phyloP scores from a whole-genome alignment of 176 grass and related monocot genomes.

The Chrysopogon serrulatus region DNA sequence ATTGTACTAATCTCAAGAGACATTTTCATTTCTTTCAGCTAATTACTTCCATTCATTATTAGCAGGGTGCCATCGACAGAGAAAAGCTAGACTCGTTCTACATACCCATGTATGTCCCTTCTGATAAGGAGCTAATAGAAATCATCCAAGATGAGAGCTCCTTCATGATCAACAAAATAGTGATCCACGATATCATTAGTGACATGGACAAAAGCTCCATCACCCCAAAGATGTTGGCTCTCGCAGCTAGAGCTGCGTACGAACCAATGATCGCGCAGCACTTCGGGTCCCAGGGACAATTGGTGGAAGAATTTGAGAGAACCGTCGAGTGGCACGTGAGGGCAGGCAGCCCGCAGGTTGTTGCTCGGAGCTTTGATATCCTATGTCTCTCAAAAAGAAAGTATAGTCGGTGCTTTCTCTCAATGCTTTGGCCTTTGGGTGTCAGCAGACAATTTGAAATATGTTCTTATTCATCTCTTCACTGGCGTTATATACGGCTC shows the following conservation, averaged over 20 bases:
- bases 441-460: not conserved
- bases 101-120: not conserved
- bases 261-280: not conserved
- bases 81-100: not conserved
- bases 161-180: not conserved
- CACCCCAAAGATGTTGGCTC: not conserved
- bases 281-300: not conserved
- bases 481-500: no score
- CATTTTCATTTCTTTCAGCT: no score
- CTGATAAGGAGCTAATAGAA: no score
- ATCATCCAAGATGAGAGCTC: not conserved
- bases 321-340: not conserved
- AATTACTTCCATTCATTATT: no score
- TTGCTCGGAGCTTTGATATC: not conserved
- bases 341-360: not conserved
- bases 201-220: not conserved
- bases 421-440: not conserved
- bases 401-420: not conserved
- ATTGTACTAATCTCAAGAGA: no score
- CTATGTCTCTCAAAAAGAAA: not conserved
- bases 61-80: not conserved
- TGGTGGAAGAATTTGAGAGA: not conserved
- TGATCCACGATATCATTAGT: not conserved
- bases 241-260: not conserved
- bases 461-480: no score